These are phyloP conservation scores for Leptomonas seymouri DNA, from an alignment of 208 protist genomes.

Conservation along the genomic window DNA sequence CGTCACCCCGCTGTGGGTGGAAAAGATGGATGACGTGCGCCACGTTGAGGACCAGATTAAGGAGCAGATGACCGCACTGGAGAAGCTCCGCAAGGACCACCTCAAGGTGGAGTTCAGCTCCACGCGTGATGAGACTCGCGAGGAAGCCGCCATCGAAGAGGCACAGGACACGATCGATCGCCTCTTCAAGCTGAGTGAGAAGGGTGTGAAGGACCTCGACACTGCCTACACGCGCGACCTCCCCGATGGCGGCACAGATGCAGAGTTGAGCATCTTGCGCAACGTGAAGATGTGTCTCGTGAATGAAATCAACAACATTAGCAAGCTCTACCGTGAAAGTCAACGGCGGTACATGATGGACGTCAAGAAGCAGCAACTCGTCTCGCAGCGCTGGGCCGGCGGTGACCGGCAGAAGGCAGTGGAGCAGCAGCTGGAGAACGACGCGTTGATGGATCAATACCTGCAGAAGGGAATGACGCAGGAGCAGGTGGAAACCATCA, in stretches of 20 bases:
- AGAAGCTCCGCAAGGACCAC: conserved; percentile 79
- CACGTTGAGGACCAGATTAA: conserved; percentile 64
- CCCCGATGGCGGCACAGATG: conserved; percentile 84
- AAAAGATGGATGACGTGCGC: conserved; percentile 86
- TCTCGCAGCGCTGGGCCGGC: conserved; percentile 81
- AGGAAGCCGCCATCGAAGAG: conserved; percentile 83
- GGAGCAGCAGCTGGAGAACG: conserved; percentile 88
- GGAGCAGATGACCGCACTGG: conserved; percentile 72
- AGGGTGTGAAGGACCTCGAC: conserved; percentile 75
- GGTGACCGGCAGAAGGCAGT: conserved; percentile 82
- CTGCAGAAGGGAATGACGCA: conserved; percentile 92
- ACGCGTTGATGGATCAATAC: conserved; percentile 90
- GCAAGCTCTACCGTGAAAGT: conserved; percentile 90
- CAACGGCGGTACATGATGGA: conserved; percentile 92
- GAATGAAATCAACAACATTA: conserved; percentile 86
- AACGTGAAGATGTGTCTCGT: conserved; percentile 94
- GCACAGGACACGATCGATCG: conserved; percentile 79
- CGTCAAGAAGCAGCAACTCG: conserved; percentile 90
- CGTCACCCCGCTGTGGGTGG: conserved; percentile 81
- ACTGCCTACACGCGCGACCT: conserved; percentile 72
- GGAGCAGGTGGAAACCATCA: conserved; percentile 93
- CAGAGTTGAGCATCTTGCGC: conserved; percentile 87
- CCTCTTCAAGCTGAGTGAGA: conserved; percentile 89
- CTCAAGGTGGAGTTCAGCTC: conserved; percentile 92
- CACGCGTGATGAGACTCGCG: conserved; percentile 71